A percentile compares a stretch with the other conserved stretches of the same genome.
Conservation (phyloP, 2,329 filamentous ascomycete genomes). For the Arthrobotrys sinensis region DNA sequence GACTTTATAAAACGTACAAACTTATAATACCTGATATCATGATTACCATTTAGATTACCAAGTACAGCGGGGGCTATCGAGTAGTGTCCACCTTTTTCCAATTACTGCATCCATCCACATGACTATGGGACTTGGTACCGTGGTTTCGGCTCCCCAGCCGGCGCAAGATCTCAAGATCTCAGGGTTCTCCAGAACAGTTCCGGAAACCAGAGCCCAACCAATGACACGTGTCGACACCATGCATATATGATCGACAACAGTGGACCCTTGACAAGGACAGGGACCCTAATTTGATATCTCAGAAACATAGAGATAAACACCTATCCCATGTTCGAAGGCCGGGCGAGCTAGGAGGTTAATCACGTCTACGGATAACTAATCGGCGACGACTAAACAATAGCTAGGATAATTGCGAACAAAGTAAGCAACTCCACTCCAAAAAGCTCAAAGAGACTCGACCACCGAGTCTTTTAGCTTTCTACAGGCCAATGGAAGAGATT, state of each 20-base stretch:
- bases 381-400: too few species aligned
- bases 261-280: constrained; percentile 22
- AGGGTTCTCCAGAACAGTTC: constrained; percentile 18
- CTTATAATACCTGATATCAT: too few species aligned
- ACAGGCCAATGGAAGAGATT: background rate
- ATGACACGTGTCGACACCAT: constrained; percentile 9
- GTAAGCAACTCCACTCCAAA: too few species aligned
- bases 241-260: constrained; percentile 31
- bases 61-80: too few species aligned
- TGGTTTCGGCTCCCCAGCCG: background rate
- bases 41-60: too few species aligned
- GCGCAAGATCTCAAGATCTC: background rate
- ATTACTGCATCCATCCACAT: background rate
- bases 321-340: background rate
- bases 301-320: background rate
- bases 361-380: too few species aligned
- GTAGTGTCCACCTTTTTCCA: too few species aligned
- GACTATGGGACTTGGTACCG: background rate
- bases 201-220: constrained; percentile 4
- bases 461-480: background rate
- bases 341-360: too few species aligned
- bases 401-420: too few species aligned
- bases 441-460: too few species aligned
- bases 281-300: background rate
- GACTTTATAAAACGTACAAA: too few species aligned